phyloP scores from a whole-genome alignment of 1,284 basidiomycete species.

The Austroboletus olivaceoglutinosus region DNA sequence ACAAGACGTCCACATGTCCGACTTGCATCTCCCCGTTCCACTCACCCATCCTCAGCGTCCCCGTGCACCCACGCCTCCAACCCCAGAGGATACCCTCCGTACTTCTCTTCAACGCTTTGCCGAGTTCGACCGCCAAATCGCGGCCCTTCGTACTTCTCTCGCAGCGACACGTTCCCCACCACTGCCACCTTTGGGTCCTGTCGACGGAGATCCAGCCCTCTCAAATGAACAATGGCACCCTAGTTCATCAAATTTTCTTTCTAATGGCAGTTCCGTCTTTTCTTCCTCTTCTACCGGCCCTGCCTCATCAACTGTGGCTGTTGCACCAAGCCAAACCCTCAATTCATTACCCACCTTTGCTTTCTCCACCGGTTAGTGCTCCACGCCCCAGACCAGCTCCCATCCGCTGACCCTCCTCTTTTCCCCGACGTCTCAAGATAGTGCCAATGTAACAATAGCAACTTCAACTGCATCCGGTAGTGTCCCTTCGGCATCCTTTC shows the following conservation, averaged over 20 bases:
- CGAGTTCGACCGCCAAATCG: slow-evolving; percentile 51
- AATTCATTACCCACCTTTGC: slow-evolving; percentile 19
- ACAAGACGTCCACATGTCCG: slow-evolving; percentile 51
- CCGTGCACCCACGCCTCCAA: slow-evolving; percentile 18
- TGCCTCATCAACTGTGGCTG: slow-evolving; percentile 11
- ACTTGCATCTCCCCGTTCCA: slow-evolving; percentile 34
- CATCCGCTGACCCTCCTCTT: slow-evolving; percentile 4
- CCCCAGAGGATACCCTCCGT: slow-evolving; percentile 40
- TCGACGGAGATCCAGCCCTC: slow-evolving; percentile 15
- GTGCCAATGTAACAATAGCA: slow-evolving; percentile 3
- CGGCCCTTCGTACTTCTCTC: slow-evolving; percentile 41
- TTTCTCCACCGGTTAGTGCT: slow-evolving; percentile 22
- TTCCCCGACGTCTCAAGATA: slow-evolving; percentile 13
- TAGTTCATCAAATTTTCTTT: too few species aligned
- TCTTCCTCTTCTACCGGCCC: slow-evolving; percentile 5
- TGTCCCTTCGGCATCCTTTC: slow-evolving; percentile 20
- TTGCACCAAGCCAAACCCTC: slow-evolving; percentile 10
- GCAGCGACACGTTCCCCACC: slow-evolving; percentile 35
- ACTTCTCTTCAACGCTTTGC: slow-evolving; percentile 51
- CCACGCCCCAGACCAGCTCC: slow-evolving; percentile 6
- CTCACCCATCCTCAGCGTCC: slow-evolving; percentile 11
- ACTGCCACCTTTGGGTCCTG: slow-evolving; percentile 34
- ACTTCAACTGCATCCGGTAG: slow-evolving; percentile 15
- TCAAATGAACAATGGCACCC: slow-evolving; percentile 18
- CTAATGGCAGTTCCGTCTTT: too few species aligned